Conservation (phyloP, 2,329 filamentous ascomycete genomes). For the Phaeosphaeria sp. region DNA sequence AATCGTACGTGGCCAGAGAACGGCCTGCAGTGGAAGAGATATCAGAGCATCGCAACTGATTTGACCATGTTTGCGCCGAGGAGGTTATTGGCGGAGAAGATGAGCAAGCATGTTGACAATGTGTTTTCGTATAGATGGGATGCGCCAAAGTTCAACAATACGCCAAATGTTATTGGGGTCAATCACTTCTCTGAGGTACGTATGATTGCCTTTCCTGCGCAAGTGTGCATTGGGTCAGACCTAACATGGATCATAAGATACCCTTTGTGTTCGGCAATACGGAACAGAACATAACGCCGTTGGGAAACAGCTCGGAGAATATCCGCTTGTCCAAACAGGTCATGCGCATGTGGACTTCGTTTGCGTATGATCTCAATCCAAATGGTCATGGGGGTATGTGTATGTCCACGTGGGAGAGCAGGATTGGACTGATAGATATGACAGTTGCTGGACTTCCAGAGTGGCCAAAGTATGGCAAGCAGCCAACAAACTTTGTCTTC, state of each 20-base stretch:
- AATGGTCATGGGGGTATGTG: slow-evolving; percentile 35
- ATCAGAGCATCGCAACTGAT: slow-evolving; percentile 38
- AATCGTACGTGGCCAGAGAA: slow-evolving; percentile 39
- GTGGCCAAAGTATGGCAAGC: slow-evolving; percentile 31
- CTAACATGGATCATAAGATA: too few relatives aligned
- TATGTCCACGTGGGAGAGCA: background rate
- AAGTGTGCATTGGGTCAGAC: too few relatives aligned
- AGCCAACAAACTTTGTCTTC: slow-evolving; percentile 36
- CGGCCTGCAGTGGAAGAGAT: slow-evolving; percentile 36
- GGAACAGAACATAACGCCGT: slow-evolving; percentile 32
- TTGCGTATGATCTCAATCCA: slow-evolving; percentile 36
- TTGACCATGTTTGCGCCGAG: slow-evolving; percentile 38
- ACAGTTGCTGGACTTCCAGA: slow-evolving; percentile 17
- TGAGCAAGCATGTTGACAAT: slow-evolving; percentile 25
- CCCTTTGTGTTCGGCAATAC: slow-evolving; percentile 40
- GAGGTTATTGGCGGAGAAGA: slow-evolving; percentile 28
- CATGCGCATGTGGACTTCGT: slow-evolving; percentile 41
- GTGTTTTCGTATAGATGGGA: slow-evolving; percentile 43
- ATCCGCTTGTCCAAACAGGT: slow-evolving; percentile 29
- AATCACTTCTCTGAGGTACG: slow-evolving; percentile 40
- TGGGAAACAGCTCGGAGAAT: slow-evolving; percentile 32
- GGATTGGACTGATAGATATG: background rate
- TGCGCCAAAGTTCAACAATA: slow-evolving; percentile 40
- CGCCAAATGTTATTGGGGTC: slow-evolving; percentile 31
- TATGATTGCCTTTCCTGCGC: too few relatives aligned